These are phyloP conservation scores for Clonostachys sp. DNA, from an alignment of 2,329 filamentous ascomycete species.

Conservation along the genomic window DNA sequence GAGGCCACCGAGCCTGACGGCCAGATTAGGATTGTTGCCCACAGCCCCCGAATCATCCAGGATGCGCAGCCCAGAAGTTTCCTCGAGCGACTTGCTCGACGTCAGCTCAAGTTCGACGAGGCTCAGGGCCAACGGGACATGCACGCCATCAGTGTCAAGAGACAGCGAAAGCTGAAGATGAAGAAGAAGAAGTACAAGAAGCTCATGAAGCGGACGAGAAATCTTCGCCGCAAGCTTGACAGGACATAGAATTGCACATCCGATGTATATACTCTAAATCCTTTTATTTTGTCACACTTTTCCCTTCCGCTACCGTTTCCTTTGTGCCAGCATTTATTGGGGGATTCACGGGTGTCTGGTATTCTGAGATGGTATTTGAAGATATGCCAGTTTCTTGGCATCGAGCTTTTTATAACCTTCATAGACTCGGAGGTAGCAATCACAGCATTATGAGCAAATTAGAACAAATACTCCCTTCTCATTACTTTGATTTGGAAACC, in stretches of 20 bases:
- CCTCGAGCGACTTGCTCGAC: constrained; percentile 64
- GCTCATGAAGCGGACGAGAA: constrained; percentile 88
- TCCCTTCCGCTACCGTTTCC: constrained; percentile 4
- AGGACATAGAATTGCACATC: constrained; percentile 37
- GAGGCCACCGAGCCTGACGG: constrained; percentile 57
- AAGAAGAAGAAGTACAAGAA: constrained; percentile 99
- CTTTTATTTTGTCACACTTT: constrained; percentile 9
- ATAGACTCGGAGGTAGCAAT: too few species aligned
- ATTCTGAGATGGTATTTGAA: background rate
- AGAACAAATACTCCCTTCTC: too few species aligned
- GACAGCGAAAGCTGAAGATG: constrained; percentile 95
- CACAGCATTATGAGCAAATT: too few species aligned
- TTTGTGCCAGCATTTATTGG: constrained; percentile 10
- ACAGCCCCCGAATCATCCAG: constrained; percentile 53
- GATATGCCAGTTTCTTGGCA: background rate
- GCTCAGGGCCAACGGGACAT: constrained; percentile 51
- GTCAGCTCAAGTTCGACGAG: constrained; percentile 57
- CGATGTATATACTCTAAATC: constrained; percentile 4
- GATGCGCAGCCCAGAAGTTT: constrained; percentile 51
- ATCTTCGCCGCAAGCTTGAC: constrained; percentile 79
- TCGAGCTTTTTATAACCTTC: too few species aligned
- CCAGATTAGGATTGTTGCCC: constrained; percentile 55
- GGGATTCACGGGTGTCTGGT: constrained; percentile 3
- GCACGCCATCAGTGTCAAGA: constrained; percentile 83
- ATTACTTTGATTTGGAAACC: too few species aligned